Evolutionary conservation across 176 grass and related monocot genomes (phyloP).

Genomic region (Otatea glauca): DNA sequence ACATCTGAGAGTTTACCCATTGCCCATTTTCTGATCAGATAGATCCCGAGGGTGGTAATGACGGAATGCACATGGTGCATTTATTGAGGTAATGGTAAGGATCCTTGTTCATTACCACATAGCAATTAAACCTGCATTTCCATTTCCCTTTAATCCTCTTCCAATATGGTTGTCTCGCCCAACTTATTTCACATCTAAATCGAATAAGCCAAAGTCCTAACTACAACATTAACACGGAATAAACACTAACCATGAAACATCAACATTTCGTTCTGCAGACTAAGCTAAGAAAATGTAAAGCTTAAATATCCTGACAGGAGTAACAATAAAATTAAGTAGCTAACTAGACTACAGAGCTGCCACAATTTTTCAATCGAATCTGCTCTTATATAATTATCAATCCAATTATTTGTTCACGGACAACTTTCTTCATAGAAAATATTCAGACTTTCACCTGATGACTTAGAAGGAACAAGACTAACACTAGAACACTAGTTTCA

Average conservation of each 20-base stretch:
- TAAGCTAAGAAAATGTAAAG: not conserved
- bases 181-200: slow-evolving; percentile 13
- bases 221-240: not conserved
- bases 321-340: not conserved
- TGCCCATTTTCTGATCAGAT: not conserved
- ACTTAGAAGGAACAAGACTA: not conserved
- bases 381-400: not conserved
- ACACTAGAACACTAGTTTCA: not conserved
- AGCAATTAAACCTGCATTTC: not conserved
- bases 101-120: not conserved
- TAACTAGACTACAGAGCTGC: not conserved
- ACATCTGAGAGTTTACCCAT: not conserved
- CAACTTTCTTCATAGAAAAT: not conserved
- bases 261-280: not conserved
- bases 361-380: not conserved
- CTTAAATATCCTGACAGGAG: not conserved
- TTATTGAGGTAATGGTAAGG: not conserved
- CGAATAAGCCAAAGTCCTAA: not conserved
- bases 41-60: not conserved
- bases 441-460: not conserved
- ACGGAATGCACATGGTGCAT: not conserved
- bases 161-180: not conserved
- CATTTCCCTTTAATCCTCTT: slow-evolving; percentile 9
- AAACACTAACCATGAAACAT: not conserved
- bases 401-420: not conserved